phyloP scores from a whole-genome alignment of 805 yeast species.

The Candida rishiriensis region DNA sequence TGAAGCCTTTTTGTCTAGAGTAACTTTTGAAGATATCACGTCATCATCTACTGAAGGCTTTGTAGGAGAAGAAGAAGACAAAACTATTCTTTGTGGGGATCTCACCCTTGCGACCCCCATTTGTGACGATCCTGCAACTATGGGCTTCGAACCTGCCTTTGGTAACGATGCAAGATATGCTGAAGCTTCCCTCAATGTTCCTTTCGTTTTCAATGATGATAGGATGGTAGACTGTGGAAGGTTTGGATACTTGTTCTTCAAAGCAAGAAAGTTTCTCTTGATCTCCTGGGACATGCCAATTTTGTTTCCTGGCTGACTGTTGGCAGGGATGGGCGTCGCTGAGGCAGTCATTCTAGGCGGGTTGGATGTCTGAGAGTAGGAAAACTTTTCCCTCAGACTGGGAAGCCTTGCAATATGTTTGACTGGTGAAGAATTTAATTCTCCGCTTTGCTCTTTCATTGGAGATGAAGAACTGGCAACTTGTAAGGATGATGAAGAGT shows the following conservation, averaged over 20 bases:
- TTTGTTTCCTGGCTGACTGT: background rate
- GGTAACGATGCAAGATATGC: conserved; percentile 24
- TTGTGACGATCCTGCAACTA: conserved; percentile 1
- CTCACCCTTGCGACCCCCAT: conserved; percentile 10
- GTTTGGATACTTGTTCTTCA: conserved; percentile 32
- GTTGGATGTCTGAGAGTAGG: conserved; percentile 26
- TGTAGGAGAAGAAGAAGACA: conserved; percentile 15
- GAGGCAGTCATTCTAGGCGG: background rate
- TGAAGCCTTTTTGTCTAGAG: conserved; percentile 13
- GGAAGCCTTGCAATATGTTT: conserved; percentile 23
- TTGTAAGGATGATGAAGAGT: conserved; percentile 34
- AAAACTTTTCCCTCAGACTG: conserved; percentile 38
- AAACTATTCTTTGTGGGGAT: conserved; percentile 10
- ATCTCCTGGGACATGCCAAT: conserved; percentile 20
- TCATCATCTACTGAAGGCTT: conserved; percentile 15
- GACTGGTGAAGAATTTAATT: conserved; percentile 21
- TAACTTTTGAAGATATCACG: conserved; percentile 26
- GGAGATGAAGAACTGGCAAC: conserved; percentile 53
- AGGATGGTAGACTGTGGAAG: conserved; percentile 27
- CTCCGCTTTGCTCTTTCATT: conserved; percentile 5
- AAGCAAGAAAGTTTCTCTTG: conserved; percentile 25
- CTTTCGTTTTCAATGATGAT: conserved; percentile 27
- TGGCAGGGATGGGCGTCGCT: background rate
- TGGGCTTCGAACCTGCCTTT: background rate
- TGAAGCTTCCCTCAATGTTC: conserved; percentile 30